These are phyloP conservation scores for Trichoderma semiorbis DNA, from an alignment of 2,329 filamentous ascomycete species.

Conservation along the genomic window DNA sequence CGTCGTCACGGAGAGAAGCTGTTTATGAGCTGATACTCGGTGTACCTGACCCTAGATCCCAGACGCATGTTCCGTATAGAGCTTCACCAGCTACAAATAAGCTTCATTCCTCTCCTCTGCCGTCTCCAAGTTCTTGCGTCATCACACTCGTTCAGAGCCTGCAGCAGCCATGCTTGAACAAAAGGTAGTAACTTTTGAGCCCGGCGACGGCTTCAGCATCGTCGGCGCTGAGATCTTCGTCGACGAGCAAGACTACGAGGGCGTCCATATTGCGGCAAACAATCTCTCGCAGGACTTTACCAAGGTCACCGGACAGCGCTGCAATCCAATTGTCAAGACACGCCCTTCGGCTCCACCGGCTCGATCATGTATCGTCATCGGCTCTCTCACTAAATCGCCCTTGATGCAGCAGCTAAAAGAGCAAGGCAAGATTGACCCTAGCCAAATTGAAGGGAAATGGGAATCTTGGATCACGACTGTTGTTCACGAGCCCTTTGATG, in stretches of 20 bases:
- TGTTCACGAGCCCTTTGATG: conserved; percentile 44
- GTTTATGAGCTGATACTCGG: neutral
- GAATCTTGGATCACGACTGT: conserved; percentile 51
- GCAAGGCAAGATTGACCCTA: conserved; percentile 23
- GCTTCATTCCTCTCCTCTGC: neutral
- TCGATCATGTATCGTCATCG: conserved; percentile 25
- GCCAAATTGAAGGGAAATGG: conserved; percentile 44
- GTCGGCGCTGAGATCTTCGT: conserved; percentile 31
- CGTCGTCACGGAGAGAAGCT: neutral
- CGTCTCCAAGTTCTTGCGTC: neutral
- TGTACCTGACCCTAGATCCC: neutral
- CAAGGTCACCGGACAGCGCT: conserved; percentile 23
- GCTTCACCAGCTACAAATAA: conserved; percentile 3
- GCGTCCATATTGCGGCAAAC: conserved; percentile 33
- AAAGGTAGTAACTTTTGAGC: conserved; percentile 26
- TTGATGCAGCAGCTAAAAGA: conserved; percentile 21
- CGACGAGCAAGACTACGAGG: conserved; percentile 30
- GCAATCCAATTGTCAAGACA: conserved; percentile 17
- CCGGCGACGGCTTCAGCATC: conserved; percentile 26
- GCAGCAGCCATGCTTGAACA: conserved; percentile 27
- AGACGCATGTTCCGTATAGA: neutral
- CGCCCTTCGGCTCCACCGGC: neutral
- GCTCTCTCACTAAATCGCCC: conserved; percentile 23
- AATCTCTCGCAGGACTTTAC: conserved; percentile 31
- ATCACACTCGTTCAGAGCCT: neutral